phyloP scores from a whole-genome alignment of 164 flowering plant genomes.

The Protea cynaroides region DNA sequence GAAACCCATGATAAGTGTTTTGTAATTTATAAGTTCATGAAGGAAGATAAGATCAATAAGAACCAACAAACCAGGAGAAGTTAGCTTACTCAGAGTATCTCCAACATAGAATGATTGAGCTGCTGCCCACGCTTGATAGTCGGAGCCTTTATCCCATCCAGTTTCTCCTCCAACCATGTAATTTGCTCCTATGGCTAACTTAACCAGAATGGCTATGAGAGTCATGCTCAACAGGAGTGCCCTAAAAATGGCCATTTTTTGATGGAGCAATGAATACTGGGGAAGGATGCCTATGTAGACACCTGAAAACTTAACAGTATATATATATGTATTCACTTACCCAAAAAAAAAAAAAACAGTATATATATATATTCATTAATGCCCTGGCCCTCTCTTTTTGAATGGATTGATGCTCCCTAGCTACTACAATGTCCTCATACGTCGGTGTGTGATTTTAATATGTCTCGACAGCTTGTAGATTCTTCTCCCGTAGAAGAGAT shows the following conservation, averaged over 20 bases:
- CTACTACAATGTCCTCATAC: no score
- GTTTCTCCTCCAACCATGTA: slow-evolving; percentile 45
- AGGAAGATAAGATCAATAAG: no score
- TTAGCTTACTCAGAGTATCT: slow-evolving; percentile 47
- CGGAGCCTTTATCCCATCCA: slow-evolving; percentile 48
- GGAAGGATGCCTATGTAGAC: not conserved
- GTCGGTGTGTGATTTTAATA: no score
- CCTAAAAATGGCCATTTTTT: slow-evolving; percentile 18
- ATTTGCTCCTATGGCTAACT: slow-evolving; percentile 33
- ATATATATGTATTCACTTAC: no score
- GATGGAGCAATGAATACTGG: not conserved
- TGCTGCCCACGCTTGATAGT: slow-evolving; percentile 44
- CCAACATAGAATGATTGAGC: slow-evolving; percentile 35
- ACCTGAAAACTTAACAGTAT: no score
- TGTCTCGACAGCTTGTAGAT: no score
- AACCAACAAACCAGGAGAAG: not conserved
- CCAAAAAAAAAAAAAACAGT: no score
- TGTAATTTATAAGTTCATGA: not conserved
- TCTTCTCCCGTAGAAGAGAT: no score
- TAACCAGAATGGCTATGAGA: slow-evolving; percentile 25
- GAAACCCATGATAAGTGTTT: not conserved
- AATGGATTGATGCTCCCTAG: no score
- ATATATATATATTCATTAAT: no score
- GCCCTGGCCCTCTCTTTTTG: no score
- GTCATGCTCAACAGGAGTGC: slow-evolving; percentile 21